Conservation (phyloP, 108 stramenopile genomes). For the Fragilariopsis cylindrus region DNA sequence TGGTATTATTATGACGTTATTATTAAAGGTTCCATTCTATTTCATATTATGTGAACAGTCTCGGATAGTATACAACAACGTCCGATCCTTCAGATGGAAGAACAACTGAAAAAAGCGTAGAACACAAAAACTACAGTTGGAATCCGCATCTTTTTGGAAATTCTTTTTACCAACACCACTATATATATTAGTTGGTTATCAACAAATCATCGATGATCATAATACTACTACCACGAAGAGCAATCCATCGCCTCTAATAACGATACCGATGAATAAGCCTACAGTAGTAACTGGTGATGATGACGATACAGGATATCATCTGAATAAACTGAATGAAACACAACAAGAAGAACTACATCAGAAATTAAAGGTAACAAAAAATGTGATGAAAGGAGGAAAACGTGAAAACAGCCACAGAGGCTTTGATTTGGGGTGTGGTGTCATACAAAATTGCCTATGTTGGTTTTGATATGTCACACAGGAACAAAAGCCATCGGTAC, state of each 20-base stretch:
- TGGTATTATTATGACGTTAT: neutral
- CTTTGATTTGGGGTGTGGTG: conserved; percentile 9
- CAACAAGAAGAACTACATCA: neutral
- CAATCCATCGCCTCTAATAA: too few species aligned
- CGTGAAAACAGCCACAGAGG: neutral
- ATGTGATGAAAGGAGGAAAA: neutral
- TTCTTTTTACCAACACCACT: conserved; percentile 12
- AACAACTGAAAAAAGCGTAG: neutral
- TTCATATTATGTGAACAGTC: neutral
- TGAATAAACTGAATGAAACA: neutral
- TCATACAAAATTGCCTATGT: conserved; percentile 1
- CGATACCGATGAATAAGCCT: too few species aligned
- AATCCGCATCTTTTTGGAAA: conserved; percentile 7
- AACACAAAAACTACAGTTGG: neutral
- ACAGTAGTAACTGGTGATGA: neutral
- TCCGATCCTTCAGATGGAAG: neutral
- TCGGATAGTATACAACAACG: neutral
- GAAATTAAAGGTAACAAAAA: neutral
- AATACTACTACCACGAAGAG: too few species aligned
- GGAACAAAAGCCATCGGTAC: conserved; percentile 3
- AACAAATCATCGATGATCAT: neutral
- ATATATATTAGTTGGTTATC: neutral
- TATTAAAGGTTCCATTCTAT: conserved; percentile 1
- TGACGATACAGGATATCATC: neutral
- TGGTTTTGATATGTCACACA: neutral